Evolutionary conservation across 2,329 filamentous ascomycete genomes (phyloP), one percentile per base, ranked within the genome.

Genomic region (Fusarium metavorans): DNA sequence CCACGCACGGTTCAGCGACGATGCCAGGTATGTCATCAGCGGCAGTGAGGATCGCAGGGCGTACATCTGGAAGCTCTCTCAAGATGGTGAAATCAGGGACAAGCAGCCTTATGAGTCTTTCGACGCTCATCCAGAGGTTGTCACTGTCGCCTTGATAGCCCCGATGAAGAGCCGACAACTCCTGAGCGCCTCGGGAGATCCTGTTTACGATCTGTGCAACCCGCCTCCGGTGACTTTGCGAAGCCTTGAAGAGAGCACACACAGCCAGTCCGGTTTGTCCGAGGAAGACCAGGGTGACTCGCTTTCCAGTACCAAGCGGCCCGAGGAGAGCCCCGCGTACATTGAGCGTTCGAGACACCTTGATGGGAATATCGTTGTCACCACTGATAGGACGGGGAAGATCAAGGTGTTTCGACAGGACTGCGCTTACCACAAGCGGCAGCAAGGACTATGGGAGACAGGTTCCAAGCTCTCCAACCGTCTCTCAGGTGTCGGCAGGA

Each of bases 321-420:
- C 90, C 0, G 91, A 93, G 67, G 92, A 94, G 76, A 93, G 92
- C 1, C 94, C 95, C 0, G 91, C 92, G 0, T 98, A 97, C 78
- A 83, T 95, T 39, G 89, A 94, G 13, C 91, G 95, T 18, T 93
- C 92, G 8, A 89, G 88, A 18, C 97, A 99, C 80, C 85, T 87
- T 16, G 92, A 92, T 70, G 97, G 97, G 30, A 94, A 98, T 78
- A 98, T 99, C 72, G 92, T 99, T 66, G 90, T 98, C 59, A 97
- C 96, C 0, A 94, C 95, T 2, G 96, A 98, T 81, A 94, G 95
- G 77, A 92, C 91, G 1, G 97, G 97, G 39, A 90, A 91, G 30
- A 97, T 99, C 84, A 98, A 98, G 81, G 93, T 98, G 1, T 98
- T 98, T 80, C 91, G 97, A 23, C 96, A 98, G 82, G 97, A 99